Evolutionary conservation across 805 yeast species (phyloP).

Genomic region (Wickerhamiella qilinensis): DNA sequence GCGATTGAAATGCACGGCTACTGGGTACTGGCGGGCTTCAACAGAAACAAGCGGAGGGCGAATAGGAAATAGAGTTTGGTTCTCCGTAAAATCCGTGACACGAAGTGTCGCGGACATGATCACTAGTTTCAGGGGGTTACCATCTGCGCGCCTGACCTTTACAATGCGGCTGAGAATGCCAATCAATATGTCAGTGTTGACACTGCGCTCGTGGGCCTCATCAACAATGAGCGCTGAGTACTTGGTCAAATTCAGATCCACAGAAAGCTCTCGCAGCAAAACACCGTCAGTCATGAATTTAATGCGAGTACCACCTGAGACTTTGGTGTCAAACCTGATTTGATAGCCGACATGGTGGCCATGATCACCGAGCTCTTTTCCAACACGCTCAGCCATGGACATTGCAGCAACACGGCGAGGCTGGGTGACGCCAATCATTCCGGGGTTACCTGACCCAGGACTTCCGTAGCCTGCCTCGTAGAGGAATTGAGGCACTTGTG

Average conservation of each 20-base stretch:
- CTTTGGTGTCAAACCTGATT: slow-evolving; percentile 70
- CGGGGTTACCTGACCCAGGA: slow-evolving; percentile 48
- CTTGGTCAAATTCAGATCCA: slow-evolving; percentile 61
- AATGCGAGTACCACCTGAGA: slow-evolving; percentile 42
- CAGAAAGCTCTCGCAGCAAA: slow-evolving; percentile 78
- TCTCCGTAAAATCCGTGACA: slow-evolving; percentile 85
- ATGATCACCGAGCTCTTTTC: slow-evolving; percentile 53
- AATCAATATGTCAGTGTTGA: slow-evolving; percentile 87
- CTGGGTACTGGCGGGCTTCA: slow-evolving; percentile 90
- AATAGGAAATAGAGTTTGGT: slow-evolving; percentile 46
- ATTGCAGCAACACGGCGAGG: slow-evolving; percentile 81
- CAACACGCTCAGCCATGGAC: slow-evolving; percentile 71
- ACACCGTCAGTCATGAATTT: slow-evolving; percentile 98
- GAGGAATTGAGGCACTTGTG: slow-evolving; percentile 93
- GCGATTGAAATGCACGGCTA: slow-evolving; percentile 75
- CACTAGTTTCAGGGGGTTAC: slow-evolving; percentile 59
- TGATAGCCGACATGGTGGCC: slow-evolving; percentile 76
- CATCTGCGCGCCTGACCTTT: slow-evolving; percentile 38
- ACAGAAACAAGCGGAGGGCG: slow-evolving; percentile 78
- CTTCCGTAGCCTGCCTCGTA: slow-evolving; percentile 84
- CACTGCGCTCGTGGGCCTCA: slow-evolving; percentile 95
- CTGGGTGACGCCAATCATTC: slow-evolving; percentile 93
- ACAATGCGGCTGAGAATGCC: slow-evolving; percentile 88
- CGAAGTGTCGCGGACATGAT: slow-evolving; percentile 96
- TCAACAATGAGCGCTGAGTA: slow-evolving; percentile 83